Base-by-base conservation (phyloP, 768 basidiomycete genomes). In the Calocera cornea region DNA sequence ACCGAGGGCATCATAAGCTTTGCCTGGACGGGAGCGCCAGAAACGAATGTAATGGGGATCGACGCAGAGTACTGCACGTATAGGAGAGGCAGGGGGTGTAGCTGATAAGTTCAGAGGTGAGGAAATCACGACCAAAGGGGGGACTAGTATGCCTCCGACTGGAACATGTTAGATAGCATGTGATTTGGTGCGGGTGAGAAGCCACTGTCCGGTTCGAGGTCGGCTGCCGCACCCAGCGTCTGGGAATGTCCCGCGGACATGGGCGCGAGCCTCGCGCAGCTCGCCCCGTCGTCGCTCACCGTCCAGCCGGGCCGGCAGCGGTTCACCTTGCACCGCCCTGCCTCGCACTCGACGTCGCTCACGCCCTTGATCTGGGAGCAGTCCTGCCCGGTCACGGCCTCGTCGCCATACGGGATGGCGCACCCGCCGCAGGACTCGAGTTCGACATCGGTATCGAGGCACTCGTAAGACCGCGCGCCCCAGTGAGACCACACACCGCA, bases 401-500 rank as follows among this genome's bases (percentile, higher is more conserved):
- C 54, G 54, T 33, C 54, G 14, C 14, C 54, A 27, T 60, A 60
- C 11, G 54, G 47, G 5, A 41, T 41, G 3, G 64, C 64, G 65
- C 68, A 70, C 14, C 68, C 70, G 14, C 70, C 70, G 33, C 70
- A 70, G 5, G 66, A 67, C 44, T 65, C 66, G 50, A 41, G 34
- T 41, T 66, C 64, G 29, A 8, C 22, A 1, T 2, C 12, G 14
- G 44, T 50, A 41, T 68, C 68, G 44, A 70, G 40, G 70, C 69
- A 68, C 24, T 68, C 68, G 54, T 41, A 68, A 2, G 41, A 64
- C 2, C 54, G 31, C 36, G 63, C 2, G 33, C 54, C 54, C 54
- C 54, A 60, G 54, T 31, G 54, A 7, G 54, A 60, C 54, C 54
- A 60, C 14, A 60, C 27, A 33, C 54, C 54, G 54, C 54, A 60